Evolutionary conservation across 306 rosid genomes (phyloP).

Genomic region (Quillaja saponaria): DNA sequence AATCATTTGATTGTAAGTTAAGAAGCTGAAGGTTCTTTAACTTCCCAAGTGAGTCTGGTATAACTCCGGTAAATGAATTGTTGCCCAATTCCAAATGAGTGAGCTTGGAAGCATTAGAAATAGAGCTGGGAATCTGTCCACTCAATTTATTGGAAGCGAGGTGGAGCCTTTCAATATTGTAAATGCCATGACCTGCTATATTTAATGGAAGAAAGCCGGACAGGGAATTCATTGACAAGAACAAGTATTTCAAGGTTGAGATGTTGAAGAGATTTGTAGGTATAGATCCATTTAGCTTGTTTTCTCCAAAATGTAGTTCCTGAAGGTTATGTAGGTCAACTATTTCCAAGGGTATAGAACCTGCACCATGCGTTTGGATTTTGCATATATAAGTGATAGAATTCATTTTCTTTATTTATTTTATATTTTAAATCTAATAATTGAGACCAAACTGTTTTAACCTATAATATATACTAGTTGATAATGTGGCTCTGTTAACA

Average conservation of each 20-base stretch:
- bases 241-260: background rate
- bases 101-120: slow-evolving; percentile 23
- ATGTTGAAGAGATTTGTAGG: background rate
- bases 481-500: too few relatives aligned
- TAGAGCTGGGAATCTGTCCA: slow-evolving; percentile 24
- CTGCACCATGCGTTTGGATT: slow-evolving; percentile 1
- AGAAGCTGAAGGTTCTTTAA: background rate
- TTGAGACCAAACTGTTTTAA: too few relatives aligned
- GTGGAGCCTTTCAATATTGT: background rate
- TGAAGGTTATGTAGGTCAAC: background rate
- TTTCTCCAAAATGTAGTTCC: too few relatives aligned
- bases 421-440: too few relatives aligned
- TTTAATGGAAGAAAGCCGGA: background rate
- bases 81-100: background rate
- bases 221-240: background rate
- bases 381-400: too few relatives aligned
- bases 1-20: background rate
- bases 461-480: too few relatives aligned
- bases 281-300: background rate
- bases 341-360: slow-evolving; percentile 21
- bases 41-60: background rate
- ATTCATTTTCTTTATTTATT: too few relatives aligned
- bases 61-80: slow-evolving; percentile 2
- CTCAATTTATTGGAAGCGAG: slow-evolving; percentile 9
- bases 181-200: background rate